These are phyloP conservation scores for Phytophthora constricta DNA, from an alignment of 352 stramenopile genomes.

Conservation along the genomic window DNA sequence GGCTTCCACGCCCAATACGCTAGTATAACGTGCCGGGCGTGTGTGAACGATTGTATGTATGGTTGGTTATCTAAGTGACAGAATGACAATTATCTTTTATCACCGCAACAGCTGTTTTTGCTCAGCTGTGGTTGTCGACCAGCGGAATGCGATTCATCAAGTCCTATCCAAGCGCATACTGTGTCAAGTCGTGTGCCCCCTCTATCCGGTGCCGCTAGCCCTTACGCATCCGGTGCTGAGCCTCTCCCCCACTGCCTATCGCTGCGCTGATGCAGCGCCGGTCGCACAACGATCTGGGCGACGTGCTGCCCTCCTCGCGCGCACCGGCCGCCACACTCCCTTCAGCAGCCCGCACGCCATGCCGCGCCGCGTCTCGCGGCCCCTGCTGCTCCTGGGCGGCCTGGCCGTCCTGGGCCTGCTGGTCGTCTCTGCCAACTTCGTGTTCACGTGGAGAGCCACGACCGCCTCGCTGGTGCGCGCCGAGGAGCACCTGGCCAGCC, in stretches of 20 bases:
- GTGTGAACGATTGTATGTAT: neutral
- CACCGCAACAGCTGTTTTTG: no score
- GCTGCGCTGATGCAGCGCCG: slow-evolving; percentile 40
- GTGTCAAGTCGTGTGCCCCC: no score
- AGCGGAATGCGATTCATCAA: no score
- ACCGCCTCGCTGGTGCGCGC: slow-evolving; percentile 7
- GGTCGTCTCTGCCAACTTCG: slow-evolving; percentile 35
- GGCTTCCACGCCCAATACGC: slow-evolving; percentile 18
- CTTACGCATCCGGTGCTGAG: neutral
- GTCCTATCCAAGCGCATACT: no score
- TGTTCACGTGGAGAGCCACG: slow-evolving; percentile 38
- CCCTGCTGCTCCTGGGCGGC: slow-evolving; percentile 22
- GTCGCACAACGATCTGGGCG: slow-evolving; percentile 24
- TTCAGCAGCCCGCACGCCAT: slow-evolving; percentile 34
- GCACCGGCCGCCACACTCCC: slow-evolving; percentile 19
- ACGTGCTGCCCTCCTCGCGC: slow-evolving; percentile 32
- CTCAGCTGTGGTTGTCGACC: no score
- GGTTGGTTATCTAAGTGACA: neutral
- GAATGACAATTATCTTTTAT: neutral
- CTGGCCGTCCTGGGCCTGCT: slow-evolving; percentile 31
- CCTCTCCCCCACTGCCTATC: no score
- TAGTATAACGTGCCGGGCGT: slow-evolving; percentile 7
- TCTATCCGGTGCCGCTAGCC: neutral
- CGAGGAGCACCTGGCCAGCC: slow-evolving; percentile 24
- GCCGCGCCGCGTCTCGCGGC: slow-evolving; percentile 20